Conservation (phyloP, 176 grass and related monocot species). For the Carex myosuroides region DNA sequence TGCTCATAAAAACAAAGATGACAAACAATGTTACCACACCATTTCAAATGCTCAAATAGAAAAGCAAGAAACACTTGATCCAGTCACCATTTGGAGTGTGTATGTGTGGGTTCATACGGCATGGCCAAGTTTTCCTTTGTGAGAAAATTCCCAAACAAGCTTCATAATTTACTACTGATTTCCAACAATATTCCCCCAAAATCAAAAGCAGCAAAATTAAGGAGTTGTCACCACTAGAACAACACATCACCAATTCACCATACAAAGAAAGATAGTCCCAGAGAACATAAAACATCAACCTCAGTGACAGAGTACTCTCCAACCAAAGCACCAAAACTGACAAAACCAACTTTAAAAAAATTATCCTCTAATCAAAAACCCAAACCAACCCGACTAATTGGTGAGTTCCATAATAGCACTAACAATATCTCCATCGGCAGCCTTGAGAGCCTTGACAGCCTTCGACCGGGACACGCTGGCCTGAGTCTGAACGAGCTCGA, state of each 20-base stretch:
- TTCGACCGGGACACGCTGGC: constrained; percentile 34
- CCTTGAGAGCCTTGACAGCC: constrained; percentile 48
- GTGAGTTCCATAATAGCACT: constrained; percentile 66
- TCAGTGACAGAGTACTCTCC: background rate
- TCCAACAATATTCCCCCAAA: background rate
- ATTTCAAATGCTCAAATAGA: no score
- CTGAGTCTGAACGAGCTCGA: constrained; percentile 65
- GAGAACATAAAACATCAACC: background rate
- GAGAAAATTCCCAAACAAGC: background rate
- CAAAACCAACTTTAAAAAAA: background rate
- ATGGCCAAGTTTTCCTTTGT: background rate
- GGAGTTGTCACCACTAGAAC: background rate
- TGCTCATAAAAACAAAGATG: no score
- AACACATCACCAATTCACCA: constrained; percentile 1
- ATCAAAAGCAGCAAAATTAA: constrained; percentile 6
- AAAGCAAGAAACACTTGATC: no score
- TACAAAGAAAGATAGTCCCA: background rate
- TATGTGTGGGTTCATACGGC: background rate
- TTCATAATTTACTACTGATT: background rate
- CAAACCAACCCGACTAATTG: constrained; percentile 19
- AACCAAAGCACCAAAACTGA: background rate
- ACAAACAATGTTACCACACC: no score
- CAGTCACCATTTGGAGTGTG: background rate
- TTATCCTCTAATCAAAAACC: background rate
- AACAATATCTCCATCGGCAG: constrained; percentile 52